These are phyloP conservation scores for Hordeum pubiflorum DNA, from an alignment of 202 grass and related monocot species.

Conservation along the genomic window DNA sequence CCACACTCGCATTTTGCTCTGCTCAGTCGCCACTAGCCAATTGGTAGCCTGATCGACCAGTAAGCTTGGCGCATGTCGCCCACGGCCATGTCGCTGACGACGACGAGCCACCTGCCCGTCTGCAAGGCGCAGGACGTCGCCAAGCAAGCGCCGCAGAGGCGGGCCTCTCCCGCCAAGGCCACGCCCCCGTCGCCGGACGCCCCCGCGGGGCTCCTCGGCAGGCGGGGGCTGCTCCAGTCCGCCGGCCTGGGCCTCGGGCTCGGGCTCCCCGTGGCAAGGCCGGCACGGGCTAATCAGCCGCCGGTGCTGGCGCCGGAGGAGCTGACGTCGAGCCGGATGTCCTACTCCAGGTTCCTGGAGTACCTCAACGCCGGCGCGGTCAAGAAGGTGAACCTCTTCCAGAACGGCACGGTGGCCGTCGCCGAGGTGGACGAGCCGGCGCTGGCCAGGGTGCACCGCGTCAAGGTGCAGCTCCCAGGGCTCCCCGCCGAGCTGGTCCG, in stretches of 20 bases:
- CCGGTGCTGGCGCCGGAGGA: conserved; percentile 27
- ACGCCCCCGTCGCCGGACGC: background rate
- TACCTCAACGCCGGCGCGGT: conserved; percentile 58
- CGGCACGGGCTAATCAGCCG: conserved; percentile 20
- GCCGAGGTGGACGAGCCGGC: conserved; percentile 53
- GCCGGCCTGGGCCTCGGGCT: conserved; percentile 39
- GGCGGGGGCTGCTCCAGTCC: conserved; percentile 47
- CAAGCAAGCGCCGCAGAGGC: conserved; percentile 30
- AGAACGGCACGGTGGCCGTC: conserved; percentile 58
- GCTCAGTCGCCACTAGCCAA: too few species aligned
- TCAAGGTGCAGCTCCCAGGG: conserved; percentile 59
- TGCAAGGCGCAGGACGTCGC: conserved; percentile 42
- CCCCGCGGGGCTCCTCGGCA: background rate
- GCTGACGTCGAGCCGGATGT: conserved; percentile 49
- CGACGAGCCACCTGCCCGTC: conserved; percentile 37
- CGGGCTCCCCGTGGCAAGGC: background rate
- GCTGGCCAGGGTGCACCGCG: conserved; percentile 35
- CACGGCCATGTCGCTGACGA: conserved; percentile 33
- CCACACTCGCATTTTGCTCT: background rate
- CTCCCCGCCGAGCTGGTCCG: conserved; percentile 45
- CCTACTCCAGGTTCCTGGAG: conserved; percentile 67
- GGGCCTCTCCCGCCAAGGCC: background rate
- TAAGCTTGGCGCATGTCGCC: background rate
- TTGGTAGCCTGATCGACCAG: background rate
- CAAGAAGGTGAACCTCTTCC: conserved; percentile 64